phyloP scores from a whole-genome alignment of 371 early-diverging fungal species.

The Rhizopus arrhizus region DNA sequence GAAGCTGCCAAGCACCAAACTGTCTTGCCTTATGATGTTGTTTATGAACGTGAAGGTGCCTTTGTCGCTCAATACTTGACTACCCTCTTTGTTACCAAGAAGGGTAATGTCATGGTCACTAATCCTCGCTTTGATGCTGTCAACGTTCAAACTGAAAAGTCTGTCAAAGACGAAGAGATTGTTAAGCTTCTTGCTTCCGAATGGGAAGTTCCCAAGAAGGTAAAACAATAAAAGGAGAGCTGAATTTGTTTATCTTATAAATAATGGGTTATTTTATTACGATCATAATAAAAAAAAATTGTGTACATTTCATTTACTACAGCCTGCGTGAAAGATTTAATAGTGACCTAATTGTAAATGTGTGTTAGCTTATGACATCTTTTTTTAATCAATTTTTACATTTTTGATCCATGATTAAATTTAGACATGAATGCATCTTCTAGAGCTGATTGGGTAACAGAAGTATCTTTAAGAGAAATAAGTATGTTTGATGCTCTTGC shows the following conservation, averaged over 20 bases:
- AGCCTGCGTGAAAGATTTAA: conserved; percentile 17
- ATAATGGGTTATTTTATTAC: no score
- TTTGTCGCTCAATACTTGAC: conserved; percentile 89
- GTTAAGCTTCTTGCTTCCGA: conserved; percentile 62
- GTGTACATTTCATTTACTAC: no score
- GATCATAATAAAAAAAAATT: no score
- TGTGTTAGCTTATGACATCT: neutral
- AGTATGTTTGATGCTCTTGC: no score
- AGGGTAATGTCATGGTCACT: conserved; percentile 81
- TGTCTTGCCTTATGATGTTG: conserved; percentile 80
- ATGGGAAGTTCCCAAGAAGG: conserved; percentile 32
- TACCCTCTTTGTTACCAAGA: conserved; percentile 87
- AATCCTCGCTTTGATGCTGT: conserved; percentile 67
- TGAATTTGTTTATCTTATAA: no score
- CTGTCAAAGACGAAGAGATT: conserved; percentile 74
- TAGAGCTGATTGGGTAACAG: conserved; percentile 63
- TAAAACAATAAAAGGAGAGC: conserved; percentile 9
- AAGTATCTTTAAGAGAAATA: conserved; percentile 41
- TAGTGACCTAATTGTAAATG: conserved; percentile 13
- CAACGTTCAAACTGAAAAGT: conserved; percentile 74
- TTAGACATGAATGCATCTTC: conserved; percentile 64
- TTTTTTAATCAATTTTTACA: conserved; percentile 31
- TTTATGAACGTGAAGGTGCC: conserved; percentile 81
- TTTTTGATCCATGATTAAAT: conserved; percentile 57
- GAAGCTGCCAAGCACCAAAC: conserved; percentile 87